Evolutionary conservation across 2,329 filamentous ascomycete species (phyloP).

Genomic region (Exophiala aquamarina): DNA sequence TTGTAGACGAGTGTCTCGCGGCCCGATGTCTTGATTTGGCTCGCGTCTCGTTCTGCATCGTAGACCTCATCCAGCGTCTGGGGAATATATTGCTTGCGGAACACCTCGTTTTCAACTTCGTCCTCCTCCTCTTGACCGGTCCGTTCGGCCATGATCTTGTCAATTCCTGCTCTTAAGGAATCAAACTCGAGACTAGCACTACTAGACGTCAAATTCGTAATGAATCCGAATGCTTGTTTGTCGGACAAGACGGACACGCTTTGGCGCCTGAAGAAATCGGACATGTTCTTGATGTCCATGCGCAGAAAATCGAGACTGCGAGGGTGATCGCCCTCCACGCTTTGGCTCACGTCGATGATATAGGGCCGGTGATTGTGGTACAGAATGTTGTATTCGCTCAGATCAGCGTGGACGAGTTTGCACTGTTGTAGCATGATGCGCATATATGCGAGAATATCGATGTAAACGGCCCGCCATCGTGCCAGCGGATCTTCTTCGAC

Average conservation of each 20-base stretch:
- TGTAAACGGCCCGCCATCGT: constrained; percentile 76
- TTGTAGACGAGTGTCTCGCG: constrained; percentile 80
- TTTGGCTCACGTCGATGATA: constrained; percentile 97
- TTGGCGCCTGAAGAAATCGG: constrained; percentile 86
- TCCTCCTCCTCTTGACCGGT: constrained; percentile 54
- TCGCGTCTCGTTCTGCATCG: constrained; percentile 87
- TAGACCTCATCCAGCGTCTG: constrained; percentile 95
- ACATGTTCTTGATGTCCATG: constrained; percentile 98
- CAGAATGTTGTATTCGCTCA: constrained; percentile 97
- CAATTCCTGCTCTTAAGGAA: constrained; percentile 61
- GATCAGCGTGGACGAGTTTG: constrained; percentile 87
- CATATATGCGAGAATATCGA: constrained; percentile 85
- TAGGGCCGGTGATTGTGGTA: constrained; percentile 81
- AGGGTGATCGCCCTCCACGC: constrained; percentile 94
- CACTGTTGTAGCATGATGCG: constrained; percentile 90
- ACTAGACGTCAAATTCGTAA: constrained; percentile 61
- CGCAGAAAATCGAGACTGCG: constrained; percentile 88
- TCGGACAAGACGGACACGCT: constrained; percentile 80
- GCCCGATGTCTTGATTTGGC: constrained; percentile 71
- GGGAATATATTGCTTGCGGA: constrained; percentile 93
- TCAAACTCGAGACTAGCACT: constrained; percentile 57
- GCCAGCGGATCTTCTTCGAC: constrained; percentile 63
- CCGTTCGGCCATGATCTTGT: constrained; percentile 65
- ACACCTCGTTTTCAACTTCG: constrained; percentile 86
- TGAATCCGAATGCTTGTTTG: constrained; percentile 78